Evolutionary conservation across 2,329 filamentous ascomycete genomes (phyloP).

Genomic region (Tolypocladium endophyticum): DNA sequence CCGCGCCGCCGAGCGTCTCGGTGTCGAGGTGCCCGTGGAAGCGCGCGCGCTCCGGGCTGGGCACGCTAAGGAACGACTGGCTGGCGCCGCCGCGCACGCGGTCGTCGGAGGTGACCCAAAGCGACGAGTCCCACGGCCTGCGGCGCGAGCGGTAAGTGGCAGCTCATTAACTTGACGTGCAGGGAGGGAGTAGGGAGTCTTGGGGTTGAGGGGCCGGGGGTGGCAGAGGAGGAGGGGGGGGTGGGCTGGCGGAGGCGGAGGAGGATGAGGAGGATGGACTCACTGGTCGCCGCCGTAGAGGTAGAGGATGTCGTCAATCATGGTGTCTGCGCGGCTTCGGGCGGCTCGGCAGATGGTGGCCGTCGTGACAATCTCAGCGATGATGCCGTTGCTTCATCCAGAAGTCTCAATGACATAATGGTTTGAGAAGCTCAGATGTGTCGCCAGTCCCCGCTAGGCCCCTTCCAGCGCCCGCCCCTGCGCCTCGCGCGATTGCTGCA

Average conservation of each 20-base stretch:
- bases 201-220: background rate
- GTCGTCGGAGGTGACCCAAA: conserved; percentile 66
- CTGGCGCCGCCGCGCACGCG: conserved; percentile 66
- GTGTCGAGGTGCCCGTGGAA: conserved; percentile 67
- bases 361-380: background rate
- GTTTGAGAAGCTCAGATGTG: background rate
- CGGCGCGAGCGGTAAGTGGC: background rate
- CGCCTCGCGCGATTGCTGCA: background rate
- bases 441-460: background rate
- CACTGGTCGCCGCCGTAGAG: conserved; percentile 31
- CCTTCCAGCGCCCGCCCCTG: background rate
- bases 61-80: conserved; percentile 35
- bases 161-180: background rate
- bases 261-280: conserved; percentile 6
- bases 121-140: conserved; percentile 46
- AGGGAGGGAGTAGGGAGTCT: background rate
- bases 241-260: background rate
- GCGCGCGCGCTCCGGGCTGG: conserved; percentile 29
- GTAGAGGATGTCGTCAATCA: conserved; percentile 14
- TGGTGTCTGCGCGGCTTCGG: background rate
- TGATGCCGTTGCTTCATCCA: background rate
- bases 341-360: background rate
- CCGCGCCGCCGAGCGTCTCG: conserved; percentile 64
- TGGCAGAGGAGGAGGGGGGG: background rate
- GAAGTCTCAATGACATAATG: background rate